Evolutionary conservation across 2,329 filamentous ascomycete species (phyloP), one percentile per base, ranked within the genome.

Genomic region (Coniochaeta prunicola): DNA sequence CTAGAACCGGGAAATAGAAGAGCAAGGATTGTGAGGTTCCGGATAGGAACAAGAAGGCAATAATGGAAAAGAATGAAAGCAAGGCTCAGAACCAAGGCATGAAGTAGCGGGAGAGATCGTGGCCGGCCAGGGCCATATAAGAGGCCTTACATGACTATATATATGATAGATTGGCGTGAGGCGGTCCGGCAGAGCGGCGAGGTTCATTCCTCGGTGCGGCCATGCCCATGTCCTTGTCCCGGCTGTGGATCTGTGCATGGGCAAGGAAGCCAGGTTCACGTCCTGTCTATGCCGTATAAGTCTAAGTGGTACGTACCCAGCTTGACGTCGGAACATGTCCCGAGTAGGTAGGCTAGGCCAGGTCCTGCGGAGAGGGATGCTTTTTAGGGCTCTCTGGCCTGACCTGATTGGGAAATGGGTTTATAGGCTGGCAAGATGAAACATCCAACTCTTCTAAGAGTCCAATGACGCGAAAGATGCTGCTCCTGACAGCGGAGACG

Each of bases 341-440:
- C 40, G 33, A 21, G 8, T 42, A 55, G n/a, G n/a, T n/a, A n/a
- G n/a, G n/a, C n/a, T n/a, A n/a, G 53, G 40, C 15, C 13, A 48
- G 34, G 40, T 48, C 19, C 45, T 58, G 42, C 60, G 42, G 53
- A 30, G 17, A 53, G 26, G 48, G 30, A 31, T 33, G 48, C 48
- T 53, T 13, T 31, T 50, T n/a, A 50, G 53, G 53, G 40, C 36
- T 28, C 48, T 64, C 62, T 66, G 64, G 64, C 64, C 57, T 42
- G 58, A 56, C 62, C 53, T 64, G 61, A 65, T 64, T 64, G 63
- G 64, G 63, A 64, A 61, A 61, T 58, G 8, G 30, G 54, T 31
- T 58, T 57, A 53, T 59, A 59, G 61, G 45, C 55, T 40, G 58
- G 40, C 55, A 59, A 45, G 56, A 57, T 60, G 61, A 65, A 64